A percentile compares a stretch with the other conserved stretches of the same genome.
Conservation (phyloP, 768 basidiomycete genomes). For the Suillus sp. region DNA sequence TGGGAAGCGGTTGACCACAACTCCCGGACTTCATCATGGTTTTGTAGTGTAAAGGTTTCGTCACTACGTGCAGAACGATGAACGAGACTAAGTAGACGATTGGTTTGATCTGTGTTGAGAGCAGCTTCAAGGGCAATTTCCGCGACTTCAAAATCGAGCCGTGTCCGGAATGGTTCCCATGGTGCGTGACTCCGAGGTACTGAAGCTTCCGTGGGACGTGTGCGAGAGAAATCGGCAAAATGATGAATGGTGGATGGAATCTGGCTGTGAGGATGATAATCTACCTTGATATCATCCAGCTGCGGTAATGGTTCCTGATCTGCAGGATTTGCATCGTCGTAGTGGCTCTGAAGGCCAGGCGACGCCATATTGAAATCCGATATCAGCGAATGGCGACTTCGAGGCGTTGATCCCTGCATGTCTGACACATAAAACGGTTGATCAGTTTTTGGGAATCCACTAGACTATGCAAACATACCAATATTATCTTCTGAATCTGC, state of each 20-base stretch:
- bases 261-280: constrained; percentile 27
- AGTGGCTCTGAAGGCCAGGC: neutral
- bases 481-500: neutral
- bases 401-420: neutral
- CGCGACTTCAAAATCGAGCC: constrained; percentile 34
- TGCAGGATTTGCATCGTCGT: neutral
- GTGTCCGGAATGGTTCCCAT: constrained; percentile 34
- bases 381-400: neutral
- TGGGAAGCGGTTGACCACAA: constrained; percentile 21
- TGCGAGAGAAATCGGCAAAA: constrained; percentile 20
- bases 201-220: neutral
- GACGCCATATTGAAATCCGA: neutral
- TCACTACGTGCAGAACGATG: constrained; percentile 4
- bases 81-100: constrained; percentile 25
- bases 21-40: constrained; percentile 20
- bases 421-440: neutral
- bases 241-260: constrained; percentile 11
- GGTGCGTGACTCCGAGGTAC: constrained; percentile 21
- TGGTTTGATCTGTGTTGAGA: constrained; percentile 22
- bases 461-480: neutral
- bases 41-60: constrained; percentile 22
- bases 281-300: constrained; percentile 26
- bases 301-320: neutral
- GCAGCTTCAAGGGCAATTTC: constrained; percentile 26
- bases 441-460: neutral